Base-by-base conservation (phyloP, 2,329 filamentous ascomycete genomes). In the Lojkania enalia region DNA sequence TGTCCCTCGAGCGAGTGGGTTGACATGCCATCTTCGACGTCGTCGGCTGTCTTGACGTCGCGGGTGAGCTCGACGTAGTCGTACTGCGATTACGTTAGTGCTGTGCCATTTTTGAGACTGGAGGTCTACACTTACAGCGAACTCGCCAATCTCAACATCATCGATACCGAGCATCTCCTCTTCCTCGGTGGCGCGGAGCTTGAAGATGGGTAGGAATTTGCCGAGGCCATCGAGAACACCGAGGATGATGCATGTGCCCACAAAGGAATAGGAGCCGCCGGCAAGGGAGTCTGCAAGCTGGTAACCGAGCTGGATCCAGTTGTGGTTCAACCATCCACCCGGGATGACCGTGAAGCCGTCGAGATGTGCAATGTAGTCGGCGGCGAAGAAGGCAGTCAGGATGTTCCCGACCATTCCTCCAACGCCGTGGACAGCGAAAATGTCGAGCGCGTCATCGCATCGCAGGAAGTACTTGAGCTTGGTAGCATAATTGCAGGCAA, bases 81-180 rank as follows among this genome's bases (percentile, higher is more conserved):
- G 69, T 95, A 95, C 75, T 80, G 51, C 35, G 15, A 29, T 20
- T 25, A 27, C 39, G 31, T 61, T 49, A 55, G 47, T 41, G 20
- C 19, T 20, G 18, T 7, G 25, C 7, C 25, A 27, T 44, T 13
- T 27, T 15, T 7, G 12, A 5, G 36, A 29, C 9, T 13, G 4
- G 21, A 42, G 20, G 31, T 13, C 16, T 29, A 18, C 11, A 75
- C 77, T 67, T 75, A 80, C 78, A n/a, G 89, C 90, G 67, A 94
- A 95, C 74, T 95, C 90, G 67, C 90, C 90, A 62, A 95, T 88
- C 71, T 96, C 90, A 18, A 87, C 85, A 60, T 95, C 90, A 61
- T 95, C 90, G 48, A 95, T 90, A 55, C 90, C 90, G 31, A 90
- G 75, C 39, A 90, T 84, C 70, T 95, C 90, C 27, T 88, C 86